These are phyloP conservation scores for Pichia phayaonensis DNA, from an alignment of 805 yeast species.

Conservation along the genomic window DNA sequence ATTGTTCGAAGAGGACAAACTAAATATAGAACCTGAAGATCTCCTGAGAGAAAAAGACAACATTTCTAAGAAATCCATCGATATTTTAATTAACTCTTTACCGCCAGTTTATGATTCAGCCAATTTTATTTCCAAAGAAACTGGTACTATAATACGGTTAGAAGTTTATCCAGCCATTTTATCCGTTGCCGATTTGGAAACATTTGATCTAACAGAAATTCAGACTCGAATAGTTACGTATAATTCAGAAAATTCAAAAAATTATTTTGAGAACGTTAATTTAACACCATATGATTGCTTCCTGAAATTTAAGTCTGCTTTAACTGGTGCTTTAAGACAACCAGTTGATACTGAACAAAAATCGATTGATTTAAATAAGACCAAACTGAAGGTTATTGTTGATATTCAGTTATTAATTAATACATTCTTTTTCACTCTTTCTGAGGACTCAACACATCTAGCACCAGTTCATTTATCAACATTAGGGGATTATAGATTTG, in stretches of 20 bases:
- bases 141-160: conserved; percentile 43
- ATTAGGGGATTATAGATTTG: conserved; percentile 16
- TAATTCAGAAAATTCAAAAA: conserved; percentile 18
- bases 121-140: conserved; percentile 37
- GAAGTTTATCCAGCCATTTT: conserved; percentile 49
- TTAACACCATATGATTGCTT: conserved; percentile 44
- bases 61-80: conserved; percentile 7
- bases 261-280: conserved; percentile 10
- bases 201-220: conserved; percentile 44
- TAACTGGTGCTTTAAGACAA: conserved; percentile 57
- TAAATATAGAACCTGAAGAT: conserved; percentile 3
- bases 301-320: conserved; percentile 50
- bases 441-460: conserved; percentile 19
- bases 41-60: background rate
- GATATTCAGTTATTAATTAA: conserved; percentile 45
- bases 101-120: conserved; percentile 39
- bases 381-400: conserved; percentile 39
- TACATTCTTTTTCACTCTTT: conserved; percentile 39
- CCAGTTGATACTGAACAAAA: conserved; percentile 38
- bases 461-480: conserved; percentile 25
- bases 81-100: conserved; percentile 16
- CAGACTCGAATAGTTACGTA: conserved; percentile 39
- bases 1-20: conserved; percentile 20
- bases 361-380: conserved; percentile 45
- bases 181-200: conserved; percentile 35